phyloP scores from a whole-genome alignment of 495 filamentous ascomycete genomes.

The Trichoderma virens region DNA sequence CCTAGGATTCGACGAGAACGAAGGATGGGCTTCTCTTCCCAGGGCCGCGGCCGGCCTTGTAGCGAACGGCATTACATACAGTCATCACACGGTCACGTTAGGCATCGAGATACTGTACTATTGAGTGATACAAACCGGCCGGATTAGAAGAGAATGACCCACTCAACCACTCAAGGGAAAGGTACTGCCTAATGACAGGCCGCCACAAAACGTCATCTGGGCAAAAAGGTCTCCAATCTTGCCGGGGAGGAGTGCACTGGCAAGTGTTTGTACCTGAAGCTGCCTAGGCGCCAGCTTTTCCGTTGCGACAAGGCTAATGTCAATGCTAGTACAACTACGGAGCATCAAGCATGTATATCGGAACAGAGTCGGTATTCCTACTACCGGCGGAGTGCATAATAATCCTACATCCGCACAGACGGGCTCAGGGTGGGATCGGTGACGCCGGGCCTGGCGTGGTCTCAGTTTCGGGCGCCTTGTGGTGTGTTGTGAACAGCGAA shows the following conservation, averaged over 20 bases:
- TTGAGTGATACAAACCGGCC: neutral
- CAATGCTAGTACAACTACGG: neutral
- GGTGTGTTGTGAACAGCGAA: neutral
- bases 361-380: neutral
- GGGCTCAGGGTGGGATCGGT: neutral
- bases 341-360: neutral
- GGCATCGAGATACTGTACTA: neutral
- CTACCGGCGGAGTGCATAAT: slow-evolving; percentile 1
- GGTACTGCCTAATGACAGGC: slow-evolving; percentile 2
- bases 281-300: neutral
- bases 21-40: neutral
- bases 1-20: neutral
- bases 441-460: neutral
- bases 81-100: neutral
- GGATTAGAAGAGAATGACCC: neutral
- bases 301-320: neutral
- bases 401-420: neutral
- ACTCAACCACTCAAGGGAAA: too few species aligned
- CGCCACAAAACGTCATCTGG: neutral
- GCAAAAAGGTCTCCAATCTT: neutral
- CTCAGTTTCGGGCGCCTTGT: neutral
- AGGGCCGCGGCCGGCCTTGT: neutral
- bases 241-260: neutral
- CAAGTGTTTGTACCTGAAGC: neutral
- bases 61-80: neutral